Evolutionary conservation across 2,329 filamentous ascomycete genomes (phyloP).

Genomic region (Fusarium albidum): DNA sequence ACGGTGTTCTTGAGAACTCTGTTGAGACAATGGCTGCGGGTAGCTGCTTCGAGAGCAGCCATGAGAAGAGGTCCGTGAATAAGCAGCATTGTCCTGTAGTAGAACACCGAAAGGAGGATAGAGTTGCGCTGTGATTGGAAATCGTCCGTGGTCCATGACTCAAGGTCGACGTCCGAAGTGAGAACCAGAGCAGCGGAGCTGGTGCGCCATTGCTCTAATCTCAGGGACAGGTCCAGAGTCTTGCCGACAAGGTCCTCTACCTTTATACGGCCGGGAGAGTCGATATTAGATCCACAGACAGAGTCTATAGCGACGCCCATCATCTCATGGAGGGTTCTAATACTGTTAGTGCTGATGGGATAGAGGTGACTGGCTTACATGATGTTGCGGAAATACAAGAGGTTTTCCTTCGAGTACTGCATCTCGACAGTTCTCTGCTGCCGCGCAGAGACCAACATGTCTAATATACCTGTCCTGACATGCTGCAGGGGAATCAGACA

Average conservation of each 20-base stretch:
- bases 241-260: conserved; percentile 24
- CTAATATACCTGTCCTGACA: conserved; percentile 13
- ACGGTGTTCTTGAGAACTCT: conserved; percentile 24
- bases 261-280: conserved; percentile 4
- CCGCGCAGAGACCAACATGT: conserved; percentile 7
- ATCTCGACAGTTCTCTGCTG: conserved; percentile 1
- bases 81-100: conserved; percentile 43
- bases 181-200: conserved; percentile 14
- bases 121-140: conserved; percentile 18
- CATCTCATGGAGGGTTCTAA: conserved; percentile 31
- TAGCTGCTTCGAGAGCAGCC: conserved; percentile 20
- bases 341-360: neutral
- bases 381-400: conserved; percentile 29
- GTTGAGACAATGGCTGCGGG: conserved; percentile 3
- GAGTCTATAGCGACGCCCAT: conserved; percentile 29
- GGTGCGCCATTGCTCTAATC: conserved; percentile 27
- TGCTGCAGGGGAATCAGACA: conserved; percentile 22
- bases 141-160: conserved; percentile 2
- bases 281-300: conserved; percentile 33
- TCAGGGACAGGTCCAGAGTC: conserved; percentile 29
- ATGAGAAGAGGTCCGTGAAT: conserved; percentile 21
- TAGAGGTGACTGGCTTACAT: conserved; percentile 14
- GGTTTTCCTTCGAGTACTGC: conserved; percentile 11
- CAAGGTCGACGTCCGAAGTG: conserved; percentile 6
- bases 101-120: conserved; percentile 51